phyloP scores from a whole-genome alignment of 2,329 filamentous ascomycete genomes.

The Juglanconis oblonga region DNA sequence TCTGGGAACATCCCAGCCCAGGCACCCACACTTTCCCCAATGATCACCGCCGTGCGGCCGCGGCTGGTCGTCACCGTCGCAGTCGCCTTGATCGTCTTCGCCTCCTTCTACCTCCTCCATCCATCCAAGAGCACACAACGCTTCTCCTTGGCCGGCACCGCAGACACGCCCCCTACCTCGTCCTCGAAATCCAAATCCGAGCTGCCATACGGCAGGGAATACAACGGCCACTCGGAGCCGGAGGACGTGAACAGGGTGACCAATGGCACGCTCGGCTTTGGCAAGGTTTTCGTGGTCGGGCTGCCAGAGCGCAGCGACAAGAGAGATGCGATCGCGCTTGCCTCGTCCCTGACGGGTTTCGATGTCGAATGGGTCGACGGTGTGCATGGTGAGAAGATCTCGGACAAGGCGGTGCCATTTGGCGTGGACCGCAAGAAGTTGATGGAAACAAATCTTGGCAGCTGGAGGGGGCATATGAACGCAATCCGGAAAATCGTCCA shows the following conservation, averaged over 20 bases:
- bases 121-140: neutral
- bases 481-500: conserved; percentile 34
- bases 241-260: conserved; percentile 22
- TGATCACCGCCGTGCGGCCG: conserved; percentile 15
- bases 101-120: conserved; percentile 15
- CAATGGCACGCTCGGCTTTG: conserved; percentile 29
- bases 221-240: conserved; percentile 19
- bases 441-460: conserved; percentile 29
- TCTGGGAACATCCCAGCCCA: neutral
- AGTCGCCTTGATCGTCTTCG: neutral
- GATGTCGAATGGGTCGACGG: conserved; percentile 46
- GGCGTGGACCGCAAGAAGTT: conserved; percentile 30
- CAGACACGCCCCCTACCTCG: neutral
- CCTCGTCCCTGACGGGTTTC: conserved; percentile 43
- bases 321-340: conserved; percentile 46
- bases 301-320: conserved; percentile 49
- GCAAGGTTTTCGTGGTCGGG: conserved; percentile 44
- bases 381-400: conserved; percentile 34
- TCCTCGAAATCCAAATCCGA: neutral
- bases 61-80: conserved; percentile 1
- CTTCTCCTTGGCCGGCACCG: conserved; percentile 1
- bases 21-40: neutral
- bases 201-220: conserved; percentile 17
- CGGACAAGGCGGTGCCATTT: conserved; percentile 35
- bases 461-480: conserved; percentile 43